These are phyloP conservation scores for Diaporthe caulivora DNA, from an alignment of 2,329 filamentous ascomycete species.

Conservation along the genomic window DNA sequence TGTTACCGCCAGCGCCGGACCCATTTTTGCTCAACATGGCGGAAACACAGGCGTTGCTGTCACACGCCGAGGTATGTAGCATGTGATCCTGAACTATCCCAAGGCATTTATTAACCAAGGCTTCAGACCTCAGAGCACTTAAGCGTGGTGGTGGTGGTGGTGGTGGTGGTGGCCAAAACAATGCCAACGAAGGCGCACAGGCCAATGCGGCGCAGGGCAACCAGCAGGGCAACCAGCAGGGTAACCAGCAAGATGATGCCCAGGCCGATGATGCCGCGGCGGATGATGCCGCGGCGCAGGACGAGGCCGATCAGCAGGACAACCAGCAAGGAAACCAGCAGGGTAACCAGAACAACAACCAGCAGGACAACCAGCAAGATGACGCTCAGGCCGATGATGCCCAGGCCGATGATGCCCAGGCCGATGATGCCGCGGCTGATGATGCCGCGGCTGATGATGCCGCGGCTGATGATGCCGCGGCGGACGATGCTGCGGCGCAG, in stretches of 20 bases:
- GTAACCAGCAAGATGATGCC: conserved; percentile 45
- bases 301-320: not conserved
- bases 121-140: not conserved
- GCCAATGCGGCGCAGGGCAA: not conserved
- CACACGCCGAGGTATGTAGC: not conserved
- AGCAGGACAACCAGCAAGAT: not conserved
- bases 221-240: not conserved
- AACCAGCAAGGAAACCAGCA: not conserved
- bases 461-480: not conserved
- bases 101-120: not conserved
- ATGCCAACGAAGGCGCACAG: not conserved
- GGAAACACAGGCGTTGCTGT: not conserved
- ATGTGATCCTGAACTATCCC: too few relatives aligned
- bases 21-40: not conserved
- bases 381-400: not conserved
- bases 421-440: not conserved
- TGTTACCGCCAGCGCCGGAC: not conserved
- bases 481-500: not conserved
- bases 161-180: not conserved
- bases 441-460: not conserved
- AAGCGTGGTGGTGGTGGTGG: not conserved
- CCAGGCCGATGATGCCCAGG: not conserved
- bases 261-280: not conserved
- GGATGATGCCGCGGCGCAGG: not conserved
- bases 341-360: not conserved